A percentile compares a stretch with the other conserved stretches of the same genome.
Conservation (phyloP, 2,329 filamentous ascomycete species). For the Aschersonia sp. region DNA sequence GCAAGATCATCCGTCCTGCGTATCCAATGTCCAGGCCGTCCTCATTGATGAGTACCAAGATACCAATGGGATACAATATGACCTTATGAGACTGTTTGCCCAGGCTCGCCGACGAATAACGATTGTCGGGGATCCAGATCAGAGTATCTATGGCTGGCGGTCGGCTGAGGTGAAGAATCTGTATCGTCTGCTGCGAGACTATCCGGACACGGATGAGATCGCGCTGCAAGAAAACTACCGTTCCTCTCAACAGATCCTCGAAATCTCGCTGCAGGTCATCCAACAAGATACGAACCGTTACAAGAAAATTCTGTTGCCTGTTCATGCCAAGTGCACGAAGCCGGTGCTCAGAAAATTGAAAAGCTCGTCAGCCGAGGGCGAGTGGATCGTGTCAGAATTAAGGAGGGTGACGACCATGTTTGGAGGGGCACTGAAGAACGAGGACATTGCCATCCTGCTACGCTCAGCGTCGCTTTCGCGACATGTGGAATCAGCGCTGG, state of each 20-base stretch:
- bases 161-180: conserved; percentile 87
- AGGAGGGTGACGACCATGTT: conserved; percentile 55
- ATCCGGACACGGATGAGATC: conserved; percentile 64
- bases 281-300: conserved; percentile 76
- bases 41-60: conserved; percentile 97
- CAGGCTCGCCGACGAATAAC: conserved; percentile 63
- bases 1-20: conserved; percentile 57
- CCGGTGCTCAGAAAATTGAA: conserved; percentile 69
- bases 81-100: conserved; percentile 81
- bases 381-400: conserved; percentile 82
- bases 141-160: conserved; percentile 94
- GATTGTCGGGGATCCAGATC: conserved; percentile 90
- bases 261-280: conserved; percentile 70
- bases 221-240: conserved; percentile 90
- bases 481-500: conserved; percentile 71
- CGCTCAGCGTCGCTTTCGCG: conserved; percentile 71
- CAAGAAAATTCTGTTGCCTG: conserved; percentile 63
- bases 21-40: conserved; percentile 79
- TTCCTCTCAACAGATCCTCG: conserved; percentile 73
- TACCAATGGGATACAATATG: conserved; percentile 89
- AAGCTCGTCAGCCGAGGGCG: conserved; percentile 57
- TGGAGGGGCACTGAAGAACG: conserved; percentile 55
- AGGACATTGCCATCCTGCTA: conserved; percentile 78
- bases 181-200: conserved; percentile 60
- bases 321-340: conserved; percentile 63